phyloP scores from a whole-genome alignment of 2,329 filamentous ascomycete genomes.

The Diaporthe aspalathi region DNA sequence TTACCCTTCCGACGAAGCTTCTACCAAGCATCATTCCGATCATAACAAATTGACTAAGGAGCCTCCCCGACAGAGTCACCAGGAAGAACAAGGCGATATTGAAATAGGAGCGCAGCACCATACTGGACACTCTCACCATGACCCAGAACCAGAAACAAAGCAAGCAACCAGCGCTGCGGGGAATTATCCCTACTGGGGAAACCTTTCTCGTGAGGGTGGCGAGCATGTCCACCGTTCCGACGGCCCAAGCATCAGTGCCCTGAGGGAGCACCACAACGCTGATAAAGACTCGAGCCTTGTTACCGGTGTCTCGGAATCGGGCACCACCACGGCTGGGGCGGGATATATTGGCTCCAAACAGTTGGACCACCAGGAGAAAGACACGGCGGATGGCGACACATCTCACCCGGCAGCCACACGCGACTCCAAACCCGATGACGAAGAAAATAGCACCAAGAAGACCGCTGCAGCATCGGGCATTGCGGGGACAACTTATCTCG shows the following conservation, averaged over 20 bases:
- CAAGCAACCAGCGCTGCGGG: conserved; percentile 37
- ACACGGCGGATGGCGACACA: neutral
- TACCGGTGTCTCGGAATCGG: conserved; percentile 18
- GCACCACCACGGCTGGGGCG: neutral
- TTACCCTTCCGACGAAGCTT: neutral
- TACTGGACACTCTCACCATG: conserved; percentile 17
- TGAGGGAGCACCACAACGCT: neutral
- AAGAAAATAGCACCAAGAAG: neutral
- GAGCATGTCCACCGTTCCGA: neutral
- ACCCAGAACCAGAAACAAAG: conserved; percentile 32
- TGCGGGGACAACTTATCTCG: conserved; percentile 26
- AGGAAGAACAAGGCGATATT: neutral
- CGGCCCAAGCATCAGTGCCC: neutral
- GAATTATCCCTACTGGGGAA: conserved; percentile 38
- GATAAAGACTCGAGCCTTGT: conserved; percentile 16
- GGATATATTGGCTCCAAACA: neutral
- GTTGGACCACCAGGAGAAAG: neutral
- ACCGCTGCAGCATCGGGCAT: conserved; percentile 1
- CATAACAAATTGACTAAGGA: conserved; percentile 25
- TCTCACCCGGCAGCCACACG: neutral
- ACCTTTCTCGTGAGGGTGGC: conserved; percentile 22
- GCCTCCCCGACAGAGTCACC: neutral
- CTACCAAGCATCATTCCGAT: conserved; percentile 20
- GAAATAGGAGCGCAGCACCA: conserved; percentile 26
- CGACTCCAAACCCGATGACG: neutral